Base-by-base conservation (phyloP, 2,329 filamentous ascomycete species). In the Rachicladosporium sp. region DNA sequence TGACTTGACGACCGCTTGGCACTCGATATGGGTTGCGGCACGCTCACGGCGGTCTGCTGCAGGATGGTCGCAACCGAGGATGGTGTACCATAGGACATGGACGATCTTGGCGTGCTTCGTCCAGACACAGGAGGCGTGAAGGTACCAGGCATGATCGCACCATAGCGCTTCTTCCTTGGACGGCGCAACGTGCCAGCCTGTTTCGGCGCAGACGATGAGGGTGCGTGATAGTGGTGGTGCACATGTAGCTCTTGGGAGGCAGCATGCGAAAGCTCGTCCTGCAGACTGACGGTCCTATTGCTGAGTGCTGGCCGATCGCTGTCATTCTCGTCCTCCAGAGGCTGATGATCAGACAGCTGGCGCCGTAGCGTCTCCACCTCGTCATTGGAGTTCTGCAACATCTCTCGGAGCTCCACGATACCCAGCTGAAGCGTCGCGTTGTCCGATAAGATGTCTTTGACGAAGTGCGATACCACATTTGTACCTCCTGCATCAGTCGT, bases 401-500 rank as follows among this genome's bases (percentile, higher is more conserved):
- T 80, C 57, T 94, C 88, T 11, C 88, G 74, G 35, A 98, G 66
- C 64, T 98, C 91, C 38, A 88, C 76, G 43, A 96, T 93, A 10
- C 87, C 87, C 46, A 91, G 73, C 59, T 98, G 91, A 33, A 98
- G 67, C 50, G 86, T 94, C 7, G 88, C 86, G 55, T 98, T 98
- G 59, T 98, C 91, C 53, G 93, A 81, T 11, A 98, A 68, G 41
- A 98, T 83, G 58, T 96, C 91, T 50, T 88, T 86, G 41, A 98
- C 91, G 51, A 98, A 96, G 55, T 93, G 85, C 12, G 85, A 88
- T n/a, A 96, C 85, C 30, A 93, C 85, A 42, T 69, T 78, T 45
- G 70, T 76, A 7, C 74, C 71, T 41, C 66, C 67, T 48, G 74
- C 73, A 23, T 73, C 70, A 31, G 82, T 64, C 2, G 77, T 76